Base-by-base conservation (phyloP, 2,329 filamentous ascomycete genomes). In the Ophiostoma pallidulum region DNA sequence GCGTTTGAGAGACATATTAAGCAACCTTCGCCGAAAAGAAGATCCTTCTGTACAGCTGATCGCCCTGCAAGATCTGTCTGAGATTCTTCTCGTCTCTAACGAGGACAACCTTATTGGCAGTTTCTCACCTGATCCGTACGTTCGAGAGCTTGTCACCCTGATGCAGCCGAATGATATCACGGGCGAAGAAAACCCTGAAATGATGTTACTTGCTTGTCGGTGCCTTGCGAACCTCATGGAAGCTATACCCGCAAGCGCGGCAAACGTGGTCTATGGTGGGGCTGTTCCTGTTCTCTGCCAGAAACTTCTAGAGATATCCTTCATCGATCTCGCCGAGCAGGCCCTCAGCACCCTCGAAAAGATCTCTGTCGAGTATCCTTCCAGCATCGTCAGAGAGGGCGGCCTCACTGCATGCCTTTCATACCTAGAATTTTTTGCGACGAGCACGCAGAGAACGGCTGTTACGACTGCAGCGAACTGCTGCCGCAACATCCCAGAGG, bases 151-250 rank as follows among this genome's bases (percentile, higher is more conserved):
- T 45, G 89, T 98, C 41, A 68, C 75, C 12, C 69, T 98, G 57
- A 97, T 98, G 92, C 85, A 94, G 57, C 85, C 87, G 3, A 87
- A 86, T 60, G 88, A 94, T 49, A 80, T 86, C 54, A 75, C 71
- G 1, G 82, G 81, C 19, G 88, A 94, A 58, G 89, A 94, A 62
- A 96, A 95, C 57, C 86, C 90, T 0, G 92, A 98, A 64, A 87
- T 97, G 52, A 97, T 97, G 91, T 80, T 98, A 12, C 74, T 97
- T 51, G 91, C 92, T 18, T 98, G 92, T 62, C 85, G 94, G 51
- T 97, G 88, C 64, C 77, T 98, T 58, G 92, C 92, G 51, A 97
- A 98, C 62, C 67, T 98, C 47, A 98, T 98, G 92, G 92, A 98
- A 64, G 94, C 91, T 22, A 71, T 98, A 26, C 90, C 92, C 18